Evolutionary conservation across 1,139 yeast species (phyloP), one percentile per base, ranked within the genome.

Genomic region (Magnusiomyces tetraspermus): DNA sequence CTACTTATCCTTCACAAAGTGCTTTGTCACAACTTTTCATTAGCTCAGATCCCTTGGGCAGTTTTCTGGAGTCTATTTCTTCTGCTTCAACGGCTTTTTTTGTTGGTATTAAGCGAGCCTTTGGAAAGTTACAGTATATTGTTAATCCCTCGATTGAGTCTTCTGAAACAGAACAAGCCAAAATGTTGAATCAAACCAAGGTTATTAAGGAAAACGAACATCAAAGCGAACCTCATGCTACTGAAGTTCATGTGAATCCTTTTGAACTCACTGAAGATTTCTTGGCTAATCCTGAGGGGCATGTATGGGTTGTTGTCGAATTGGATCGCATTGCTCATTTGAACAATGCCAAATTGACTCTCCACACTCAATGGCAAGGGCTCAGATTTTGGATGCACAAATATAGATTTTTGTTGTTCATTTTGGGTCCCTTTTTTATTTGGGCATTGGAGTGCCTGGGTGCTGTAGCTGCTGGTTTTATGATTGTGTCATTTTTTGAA

Each of bases 251-350:
- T n/a, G 40, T 10, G 15, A 36, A 36, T 17, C 8, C 15, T 10
- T 36, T 36, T 36, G 40, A 36, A 5, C 15, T 36, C 6, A 36
- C 6, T 36, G 40, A 36, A 8, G 19, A 36, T 17, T 36, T 36
- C 6, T n/a, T 36, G 19, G 28, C 26, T 13, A 13, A n/a, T 10
- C 19, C 45, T 21, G 48, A 45, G 5, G 48, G 48, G 2, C 38
- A 45, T 22, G 48, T 45, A 11, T 45, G 48, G 48, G 48, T 40
- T 11, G 48, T 45, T 17, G 17, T 45, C 19, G 48, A 45, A 45
- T 26, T 45, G 11, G 48, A 45, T 17, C 48, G 48, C 26, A 33
- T 31, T n/a, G 48, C 48, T 11, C 28, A 45, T 21, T 22, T 45
- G 24, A 45, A 45, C n/a, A 17, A 22, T 2, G 48, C 48, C 26